Evolutionary conservation across 2,329 filamentous ascomycete species (phyloP), one percentile per base, ranked within the genome.

Genomic region (Exserohilum turcica): DNA sequence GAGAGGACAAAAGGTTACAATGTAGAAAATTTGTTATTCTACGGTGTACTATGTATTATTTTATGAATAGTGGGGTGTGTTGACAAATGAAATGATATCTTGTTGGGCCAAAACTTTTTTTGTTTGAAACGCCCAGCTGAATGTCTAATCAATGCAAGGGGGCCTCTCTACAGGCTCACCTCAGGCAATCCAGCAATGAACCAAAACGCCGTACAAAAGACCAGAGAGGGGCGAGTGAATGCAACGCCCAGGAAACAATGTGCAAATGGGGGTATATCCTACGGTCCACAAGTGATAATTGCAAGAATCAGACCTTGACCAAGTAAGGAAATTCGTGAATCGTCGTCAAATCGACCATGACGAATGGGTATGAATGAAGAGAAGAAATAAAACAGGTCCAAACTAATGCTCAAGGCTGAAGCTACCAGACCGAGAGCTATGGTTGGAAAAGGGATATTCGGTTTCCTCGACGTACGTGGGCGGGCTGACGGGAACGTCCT

Each of bases 401-500:
- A 2, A 29, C 46, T 53, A 44, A 15, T 45, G 45, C 36, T 54
- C 59, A 6, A 67, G 56, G 37, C 65, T 66, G 48, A 67, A 66
- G 32, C 63, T 66, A 24, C 49, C 57, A 33, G 63, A 67, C 36
- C 65, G 63, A n/a, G 65, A 66, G 48, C 54, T 64, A 28, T 21
- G 48, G 37, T 40, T 59, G 7, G 70, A 62, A 5, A 53, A 56
- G 19, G 63, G 59, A 12, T 61, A 55, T 19, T 68, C 65, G 57
- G 60, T 67, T 13, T 73, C 68, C 29, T 63, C 62, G 27, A 72
- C 59, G 61, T 80, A 82, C 38, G 76, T 76, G 7, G 93, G 93
- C 43, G 93, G 93, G 66, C 88, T 91, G 2, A 86, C 87, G 0
- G 93, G 92, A 36, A 97, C 92, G 70, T 97, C 91, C 75, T 94